phyloP scores from a whole-genome alignment of 2,329 filamentous ascomycete genomes.

The Dactylellina cionopaga region DNA sequence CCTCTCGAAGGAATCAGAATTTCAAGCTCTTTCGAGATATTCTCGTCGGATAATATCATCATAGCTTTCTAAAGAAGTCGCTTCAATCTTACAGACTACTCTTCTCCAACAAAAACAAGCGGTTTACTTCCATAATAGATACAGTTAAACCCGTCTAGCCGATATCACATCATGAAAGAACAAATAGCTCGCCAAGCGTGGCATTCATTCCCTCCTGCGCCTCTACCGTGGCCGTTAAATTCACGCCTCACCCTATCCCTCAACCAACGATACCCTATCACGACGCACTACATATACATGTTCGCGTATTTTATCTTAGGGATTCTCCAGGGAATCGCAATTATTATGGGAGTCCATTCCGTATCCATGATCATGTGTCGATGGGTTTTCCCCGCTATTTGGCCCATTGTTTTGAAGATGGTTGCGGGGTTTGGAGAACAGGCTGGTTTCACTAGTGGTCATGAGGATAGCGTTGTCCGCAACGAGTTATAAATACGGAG shows the following conservation, averaged over 20 bases:
- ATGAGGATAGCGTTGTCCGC: too few species aligned
- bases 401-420: not conserved
- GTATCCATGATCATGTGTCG: not conserved
- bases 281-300: not conserved
- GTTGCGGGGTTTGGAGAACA: not conserved
- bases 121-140: too few species aligned
- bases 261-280: not conserved
- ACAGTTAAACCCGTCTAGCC: too few species aligned
- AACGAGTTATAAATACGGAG: too few species aligned
- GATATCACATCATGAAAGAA: too few species aligned
- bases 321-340: not conserved
- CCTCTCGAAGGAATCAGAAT: too few species aligned
- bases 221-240: not conserved
- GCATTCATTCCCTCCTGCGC: not conserved
- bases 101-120: too few species aligned
- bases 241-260: not conserved
- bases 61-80: too few species aligned
- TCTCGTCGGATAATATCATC: too few species aligned
- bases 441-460: conserved; percentile 9
- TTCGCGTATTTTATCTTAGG: not conserved
- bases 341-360: not conserved
- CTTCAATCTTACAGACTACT: too few species aligned
- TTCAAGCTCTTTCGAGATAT: too few species aligned
- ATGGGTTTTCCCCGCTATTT: not conserved
- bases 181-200: too few species aligned